Evolutionary conservation across 1,284 basidiomycete species (phyloP), one percentile per base, ranked within the genome.

Genomic region (Tylopilus orsonianus): DNA sequence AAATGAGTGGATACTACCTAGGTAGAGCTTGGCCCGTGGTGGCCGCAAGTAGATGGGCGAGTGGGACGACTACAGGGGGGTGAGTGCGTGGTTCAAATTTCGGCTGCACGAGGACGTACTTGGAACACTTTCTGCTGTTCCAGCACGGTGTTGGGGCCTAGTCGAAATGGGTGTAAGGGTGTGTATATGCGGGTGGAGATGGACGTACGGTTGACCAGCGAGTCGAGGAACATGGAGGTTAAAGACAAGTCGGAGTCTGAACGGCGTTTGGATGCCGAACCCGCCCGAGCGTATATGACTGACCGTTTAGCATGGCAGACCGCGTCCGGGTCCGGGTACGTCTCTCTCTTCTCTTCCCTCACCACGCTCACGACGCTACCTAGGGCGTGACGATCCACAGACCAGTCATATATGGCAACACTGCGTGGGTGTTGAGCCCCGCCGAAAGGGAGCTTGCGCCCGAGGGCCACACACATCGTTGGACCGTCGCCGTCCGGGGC

Each of bases 341-440:
- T 76, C 54, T 44, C 14, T 54, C 47, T 18, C 4, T 1, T 8
- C 26, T 4, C 8, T 22, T 23, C 14, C 10, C 19, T 18, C 18
- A 9, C 24, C n/a, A 27, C 23, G 42, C 22, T 36, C 34, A 29
- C 37, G n/a, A 16, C 39, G 33, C 37, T 53, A 45, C 43, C 56
- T 8, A 97, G 93, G 94, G 93, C 41, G 72, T 97, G 27, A 88
- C 83, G 57, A 91, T 99, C 49, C 85, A 87, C 66, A 80, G 97
- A 37, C 91, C 94, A 1, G 84, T 99, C 56, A 90, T 98, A 53
- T 97, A 97, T 70, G 97, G 97, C 47, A 98, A 97, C 64, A 91
- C 89, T n/a, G 91, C 96, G 10, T 80, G 83, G 1, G 83, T 95
- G 24, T 68, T 99, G 53, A 87, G 83, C 0, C 75, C 81, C 8